A percentile compares a stretch with the other conserved stretches of the same genome.
Conservation (phyloP, 2,329 filamentous ascomycete species). For the Aspergillus fischeri region DNA sequence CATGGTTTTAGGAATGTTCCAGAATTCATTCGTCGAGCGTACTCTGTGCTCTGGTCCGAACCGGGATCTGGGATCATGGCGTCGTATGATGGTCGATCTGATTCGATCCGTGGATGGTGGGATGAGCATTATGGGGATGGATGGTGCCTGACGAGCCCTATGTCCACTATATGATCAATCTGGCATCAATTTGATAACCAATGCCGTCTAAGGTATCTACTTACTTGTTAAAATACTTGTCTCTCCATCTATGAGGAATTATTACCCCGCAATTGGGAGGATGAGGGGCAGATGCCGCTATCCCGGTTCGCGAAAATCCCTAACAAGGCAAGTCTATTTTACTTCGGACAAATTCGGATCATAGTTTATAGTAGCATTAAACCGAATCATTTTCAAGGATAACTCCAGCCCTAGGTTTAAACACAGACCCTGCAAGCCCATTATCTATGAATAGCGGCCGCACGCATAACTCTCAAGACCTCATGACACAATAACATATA, state of each 20-base stretch:
- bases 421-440: too few relatives aligned
- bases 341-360: too few relatives aligned
- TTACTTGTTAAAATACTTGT: neutral
- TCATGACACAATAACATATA: too few relatives aligned
- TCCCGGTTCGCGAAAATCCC: neutral
- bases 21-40: neutral
- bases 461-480: too few relatives aligned
- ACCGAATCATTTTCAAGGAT: too few relatives aligned
- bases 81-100: neutral
- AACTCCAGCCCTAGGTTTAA: too few relatives aligned
- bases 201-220: neutral
- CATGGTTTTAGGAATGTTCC: neutral
- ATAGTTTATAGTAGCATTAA: too few relatives aligned
- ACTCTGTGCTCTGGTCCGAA: neutral
- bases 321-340: neutral
- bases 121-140: neutral
- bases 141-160: neutral
- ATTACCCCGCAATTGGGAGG: neutral
- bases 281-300: neutral
- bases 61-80: neutral
- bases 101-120: neutral
- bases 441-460: too few relatives aligned
- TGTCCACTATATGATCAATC: neutral
- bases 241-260: neutral
- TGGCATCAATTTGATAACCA: neutral